Percentiles rank a stretch among this genome's conserved stretches.
Evolutionary conservation across 1,284 basidiomycete genomes (phyloP).

Genomic region (Ceratobasidium sp.): DNA sequence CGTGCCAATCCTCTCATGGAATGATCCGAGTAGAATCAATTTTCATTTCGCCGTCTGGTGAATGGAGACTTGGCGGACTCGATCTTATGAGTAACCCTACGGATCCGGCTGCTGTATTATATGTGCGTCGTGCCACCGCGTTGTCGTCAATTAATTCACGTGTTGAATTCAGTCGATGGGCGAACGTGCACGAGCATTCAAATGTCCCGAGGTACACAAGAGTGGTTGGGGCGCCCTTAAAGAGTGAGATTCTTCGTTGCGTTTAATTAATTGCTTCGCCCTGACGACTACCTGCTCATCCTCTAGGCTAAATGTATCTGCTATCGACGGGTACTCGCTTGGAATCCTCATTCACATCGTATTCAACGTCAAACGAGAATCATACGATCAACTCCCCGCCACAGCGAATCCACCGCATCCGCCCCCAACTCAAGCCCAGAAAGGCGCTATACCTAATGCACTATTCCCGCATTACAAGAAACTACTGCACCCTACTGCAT

Average conservation of each 20-base stretch:
- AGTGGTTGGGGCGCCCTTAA: conserved; percentile 85
- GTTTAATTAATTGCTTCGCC: background rate
- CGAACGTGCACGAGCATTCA: conserved; percentile 70
- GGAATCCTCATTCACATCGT: conserved; percentile 86
- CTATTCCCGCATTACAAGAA: conserved; percentile 89
- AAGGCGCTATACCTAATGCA: conserved; percentile 80
- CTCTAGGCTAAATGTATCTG: conserved; percentile 74
- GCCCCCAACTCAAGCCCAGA: conserved; percentile 76
- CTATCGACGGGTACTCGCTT: conserved; percentile 86
- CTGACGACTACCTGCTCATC: background rate
- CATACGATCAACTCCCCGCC: conserved; percentile 70
- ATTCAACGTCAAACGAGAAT: conserved; percentile 76
- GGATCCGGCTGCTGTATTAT: conserved; percentile 81
- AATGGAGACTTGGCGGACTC: conserved; percentile 97
- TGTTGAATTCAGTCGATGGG: conserved; percentile 72
- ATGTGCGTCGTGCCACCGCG: conserved; percentile 66
- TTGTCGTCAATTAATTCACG: conserved; percentile 2
- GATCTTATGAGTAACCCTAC: conserved; percentile 87
- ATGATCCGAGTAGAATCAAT: conserved; percentile 83
- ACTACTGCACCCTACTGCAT: conserved; percentile 89
- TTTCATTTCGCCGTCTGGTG: conserved; percentile 91
- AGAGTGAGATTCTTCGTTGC: conserved; percentile 68
- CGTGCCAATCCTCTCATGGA: conserved; percentile 89
- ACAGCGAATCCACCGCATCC: conserved; percentile 77
- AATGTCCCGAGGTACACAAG: conserved; percentile 90